Conservation (phyloP, 2,329 filamentous ascomycete species). For the Atkinsonella hypoxylon region DNA sequence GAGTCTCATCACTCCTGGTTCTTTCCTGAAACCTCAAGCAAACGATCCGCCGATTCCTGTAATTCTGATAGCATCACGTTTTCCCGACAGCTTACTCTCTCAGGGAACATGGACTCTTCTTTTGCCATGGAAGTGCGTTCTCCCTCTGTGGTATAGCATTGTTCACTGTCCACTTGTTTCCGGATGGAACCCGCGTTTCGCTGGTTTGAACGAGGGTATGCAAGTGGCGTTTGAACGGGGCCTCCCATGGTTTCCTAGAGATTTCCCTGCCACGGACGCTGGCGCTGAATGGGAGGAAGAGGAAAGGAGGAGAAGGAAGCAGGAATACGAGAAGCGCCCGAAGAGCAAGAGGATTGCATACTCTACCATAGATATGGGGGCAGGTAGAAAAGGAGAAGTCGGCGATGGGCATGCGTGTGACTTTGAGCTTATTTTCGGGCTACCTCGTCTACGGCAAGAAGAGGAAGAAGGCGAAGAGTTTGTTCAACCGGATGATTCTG, state of each 20-base stretch:
- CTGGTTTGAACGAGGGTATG: slow-evolving; percentile 65
- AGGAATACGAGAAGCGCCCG: slow-evolving; percentile 65
- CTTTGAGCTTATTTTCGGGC: slow-evolving; percentile 56
- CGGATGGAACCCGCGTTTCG: slow-evolving; percentile 71
- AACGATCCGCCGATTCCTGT: slow-evolving; percentile 70
- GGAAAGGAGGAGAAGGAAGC: slow-evolving; percentile 58
- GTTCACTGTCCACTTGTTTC: slow-evolving; percentile 72
- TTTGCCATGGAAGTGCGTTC: slow-evolving; percentile 82
- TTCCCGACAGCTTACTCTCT: slow-evolving; percentile 31
- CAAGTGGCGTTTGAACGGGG: slow-evolving; percentile 75
- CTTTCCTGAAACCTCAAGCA: slow-evolving; percentile 39
- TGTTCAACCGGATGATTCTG: slow-evolving; percentile 4
- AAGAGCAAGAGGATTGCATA: slow-evolving; percentile 73
- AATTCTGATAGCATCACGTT: slow-evolving; percentile 51
- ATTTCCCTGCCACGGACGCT: slow-evolving; percentile 67
- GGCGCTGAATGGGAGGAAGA: slow-evolving; percentile 68
- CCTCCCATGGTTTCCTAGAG: slow-evolving; percentile 73
- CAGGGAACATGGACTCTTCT: slow-evolving; percentile 73
- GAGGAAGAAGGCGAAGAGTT: slow-evolving; percentile 6
- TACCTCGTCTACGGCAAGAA: slow-evolving; percentile 7
- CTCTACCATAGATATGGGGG: slow-evolving; percentile 61
- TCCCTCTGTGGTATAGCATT: slow-evolving; percentile 73
- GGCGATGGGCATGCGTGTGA: slow-evolving; percentile 76
- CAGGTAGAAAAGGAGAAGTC: slow-evolving; percentile 66
- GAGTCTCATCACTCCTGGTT: slow-evolving; percentile 48